Percentiles rank a stretch among this genome's conserved stretches.
phyloP scores from a whole-genome alignment of 495 filamentous ascomycete species.

The Talaromyces thailandensis region DNA sequence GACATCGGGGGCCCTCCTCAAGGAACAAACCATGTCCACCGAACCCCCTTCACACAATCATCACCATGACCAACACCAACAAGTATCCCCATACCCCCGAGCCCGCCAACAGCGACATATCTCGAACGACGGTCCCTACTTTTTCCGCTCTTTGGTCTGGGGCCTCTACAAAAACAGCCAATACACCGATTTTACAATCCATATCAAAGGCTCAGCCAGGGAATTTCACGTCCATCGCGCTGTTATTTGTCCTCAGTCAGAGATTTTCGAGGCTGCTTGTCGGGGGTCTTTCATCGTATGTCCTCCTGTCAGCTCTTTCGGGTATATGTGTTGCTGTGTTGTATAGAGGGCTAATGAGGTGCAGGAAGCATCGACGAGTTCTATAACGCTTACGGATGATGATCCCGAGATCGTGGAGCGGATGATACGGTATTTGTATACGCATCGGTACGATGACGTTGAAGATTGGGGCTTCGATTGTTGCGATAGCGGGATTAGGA shows the following conservation, averaged over 20 bases:
- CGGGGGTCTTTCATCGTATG: slow-evolving; percentile 2
- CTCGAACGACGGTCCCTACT: not conserved
- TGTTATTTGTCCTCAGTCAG: slow-evolving; percentile 7
- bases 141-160: slow-evolving; percentile 6
- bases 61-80: not conserved
- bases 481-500: not conserved
- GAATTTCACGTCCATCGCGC: slow-evolving; percentile 24
- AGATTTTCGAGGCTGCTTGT: slow-evolving; percentile 9
- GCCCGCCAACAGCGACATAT: not conserved
- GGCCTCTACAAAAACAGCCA: slow-evolving; percentile 3
- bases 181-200: slow-evolving; percentile 25
- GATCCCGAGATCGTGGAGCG: slow-evolving; percentile 17
- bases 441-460: slow-evolving; percentile 8
- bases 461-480: slow-evolving; percentile 1
- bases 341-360: not conserved
- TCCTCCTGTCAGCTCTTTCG: not conserved
- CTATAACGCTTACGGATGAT: slow-evolving; percentile 7
- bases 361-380: slow-evolving; percentile 4
- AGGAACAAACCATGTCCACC: not conserved
- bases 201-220: slow-evolving; percentile 9
- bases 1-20: not conserved
- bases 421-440: slow-evolving; percentile 21
- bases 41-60: not conserved
- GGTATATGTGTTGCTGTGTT: too few species aligned
- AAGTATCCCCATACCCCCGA: not conserved